Evolutionary conservation across 345 rosid species (phyloP).

Genomic region (Citrus australasica): DNA sequence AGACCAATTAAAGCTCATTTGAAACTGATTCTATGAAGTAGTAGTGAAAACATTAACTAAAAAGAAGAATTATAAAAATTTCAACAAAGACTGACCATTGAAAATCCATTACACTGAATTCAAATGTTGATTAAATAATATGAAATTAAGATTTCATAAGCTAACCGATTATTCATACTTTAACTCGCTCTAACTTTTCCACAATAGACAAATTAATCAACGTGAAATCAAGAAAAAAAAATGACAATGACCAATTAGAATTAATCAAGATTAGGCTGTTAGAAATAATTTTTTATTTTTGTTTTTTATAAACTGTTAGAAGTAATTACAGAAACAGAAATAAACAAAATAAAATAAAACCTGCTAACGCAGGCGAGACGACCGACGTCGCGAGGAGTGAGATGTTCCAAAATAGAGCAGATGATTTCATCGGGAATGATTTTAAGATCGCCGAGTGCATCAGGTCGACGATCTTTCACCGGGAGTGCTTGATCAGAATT

Average conservation of each 20-base stretch:
- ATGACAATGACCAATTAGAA: background rate
- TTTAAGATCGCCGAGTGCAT: conserved; percentile 62
- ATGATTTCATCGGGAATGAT: conserved; percentile 74
- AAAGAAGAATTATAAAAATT: background rate
- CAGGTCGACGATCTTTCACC: conserved; percentile 58
- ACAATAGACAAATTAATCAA: background rate
- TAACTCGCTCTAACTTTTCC: background rate
- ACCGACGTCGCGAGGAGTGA: conserved; percentile 70
- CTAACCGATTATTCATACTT: background rate
- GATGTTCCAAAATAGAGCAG: conserved; percentile 54
- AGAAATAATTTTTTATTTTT: background rate
- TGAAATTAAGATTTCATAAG: background rate
- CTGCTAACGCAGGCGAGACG: conserved; percentile 92
- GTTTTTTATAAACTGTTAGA: background rate
- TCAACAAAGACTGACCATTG: background rate
- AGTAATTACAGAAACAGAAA: background rate
- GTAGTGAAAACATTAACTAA: background rate
- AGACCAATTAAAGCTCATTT: background rate
- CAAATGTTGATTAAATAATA: background rate
- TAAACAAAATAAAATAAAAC: conserved; percentile 23
- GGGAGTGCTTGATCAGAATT: conserved; percentile 18
- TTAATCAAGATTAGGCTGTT: background rate
- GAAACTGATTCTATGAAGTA: background rate
- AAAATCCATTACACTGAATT: background rate
- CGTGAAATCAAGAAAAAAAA: background rate